Base-by-base conservation (phyloP, 768 basidiomycete species). In the Coprinopsis strossmayeri region DNA sequence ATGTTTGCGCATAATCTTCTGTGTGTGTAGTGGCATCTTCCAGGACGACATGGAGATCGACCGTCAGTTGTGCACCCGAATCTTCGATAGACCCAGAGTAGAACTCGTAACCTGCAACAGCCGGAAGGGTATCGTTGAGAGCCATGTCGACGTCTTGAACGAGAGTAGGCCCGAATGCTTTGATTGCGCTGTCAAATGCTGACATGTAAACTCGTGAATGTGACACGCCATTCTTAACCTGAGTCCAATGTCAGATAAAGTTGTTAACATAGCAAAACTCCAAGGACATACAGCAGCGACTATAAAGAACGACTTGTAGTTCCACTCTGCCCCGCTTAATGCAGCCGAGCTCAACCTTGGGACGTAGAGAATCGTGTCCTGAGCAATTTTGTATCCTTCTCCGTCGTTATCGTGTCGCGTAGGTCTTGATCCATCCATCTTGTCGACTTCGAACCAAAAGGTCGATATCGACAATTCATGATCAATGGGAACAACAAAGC, bases 401-500 rank as follows among this genome's bases (percentile, higher is more conserved):
- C 69, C 69, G 9, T 57, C 61, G 51, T 72, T 72, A 28, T 69
- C 60, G 44, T 69, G 57, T 1, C 53, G 51, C 1, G 54, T 56
- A 0, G 62, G 50, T 2, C 51, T 50, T 15, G 60, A 59, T 9
- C 67, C 69, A 44, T 68, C 57, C 15, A 60, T 55, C 40, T 68
- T 64, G 45, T 70, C 60, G 5, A 70, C 63, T 4, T 62, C 59
- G 52, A 73, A 72, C 70, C 69, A 72, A 56, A 72, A 72, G 25
- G 59, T 64, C 3, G 68, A 66, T 30, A 71, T 57, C 11, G 69
- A 70, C 20, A 51, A 56, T 1, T 59, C 47, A 12, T 62, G 46
- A 45, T 68, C 57, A 46, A 71, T 59, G 13, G 62, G 59, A 18
- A 64, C 63, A 18, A 63, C 49, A 49, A 71, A 69, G 34, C 65